These are phyloP conservation scores for Aspergillus taichungensis DNA, from an alignment of 495 filamentous ascomycete species.

Conservation along the genomic window DNA sequence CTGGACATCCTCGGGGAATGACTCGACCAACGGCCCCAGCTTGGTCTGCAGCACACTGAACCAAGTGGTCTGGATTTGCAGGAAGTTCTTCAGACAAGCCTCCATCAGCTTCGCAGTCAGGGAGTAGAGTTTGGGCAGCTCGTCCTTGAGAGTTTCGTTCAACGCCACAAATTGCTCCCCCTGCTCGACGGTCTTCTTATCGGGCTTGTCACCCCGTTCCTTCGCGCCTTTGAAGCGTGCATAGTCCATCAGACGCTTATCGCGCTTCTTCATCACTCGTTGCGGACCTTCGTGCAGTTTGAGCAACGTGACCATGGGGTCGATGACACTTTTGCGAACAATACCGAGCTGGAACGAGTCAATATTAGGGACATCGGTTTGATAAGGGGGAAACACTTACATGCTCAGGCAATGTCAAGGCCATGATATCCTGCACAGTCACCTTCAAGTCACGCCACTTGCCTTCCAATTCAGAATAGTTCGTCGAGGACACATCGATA, in stretches of 20 bases:
- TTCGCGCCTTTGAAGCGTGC: constrained; percentile 69
- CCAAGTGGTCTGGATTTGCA: constrained; percentile 75
- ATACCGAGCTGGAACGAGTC: constrained; percentile 48
- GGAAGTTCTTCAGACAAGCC: constrained; percentile 68
- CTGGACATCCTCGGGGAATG: constrained; percentile 54
- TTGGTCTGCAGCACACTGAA: constrained; percentile 71
- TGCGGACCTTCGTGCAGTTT: constrained; percentile 73
- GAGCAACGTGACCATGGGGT: constrained; percentile 76
- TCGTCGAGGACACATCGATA: constrained; percentile 50
- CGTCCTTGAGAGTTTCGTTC: constrained; percentile 86
- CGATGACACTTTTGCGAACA: constrained; percentile 73
- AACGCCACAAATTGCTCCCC: constrained; percentile 81
- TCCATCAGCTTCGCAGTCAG: constrained; percentile 73
- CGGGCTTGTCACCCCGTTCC: constrained; percentile 69
- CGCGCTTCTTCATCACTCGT: constrained; percentile 81
- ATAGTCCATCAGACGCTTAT: constrained; percentile 83
- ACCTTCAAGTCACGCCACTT: constrained; percentile 84
- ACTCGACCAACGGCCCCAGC: constrained; percentile 62
- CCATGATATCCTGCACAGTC: constrained; percentile 71
- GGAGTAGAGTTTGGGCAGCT: constrained; percentile 76
- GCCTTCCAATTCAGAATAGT: constrained; percentile 72
- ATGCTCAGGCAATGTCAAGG: constrained; percentile 73
- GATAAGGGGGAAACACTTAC: constrained; percentile 41
- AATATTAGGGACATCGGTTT: not conserved
- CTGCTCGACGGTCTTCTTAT: constrained; percentile 72